These are phyloP conservation scores for Poa annua DNA, from an alignment of 176 grass and related monocot genomes.

Conservation along the genomic window DNA sequence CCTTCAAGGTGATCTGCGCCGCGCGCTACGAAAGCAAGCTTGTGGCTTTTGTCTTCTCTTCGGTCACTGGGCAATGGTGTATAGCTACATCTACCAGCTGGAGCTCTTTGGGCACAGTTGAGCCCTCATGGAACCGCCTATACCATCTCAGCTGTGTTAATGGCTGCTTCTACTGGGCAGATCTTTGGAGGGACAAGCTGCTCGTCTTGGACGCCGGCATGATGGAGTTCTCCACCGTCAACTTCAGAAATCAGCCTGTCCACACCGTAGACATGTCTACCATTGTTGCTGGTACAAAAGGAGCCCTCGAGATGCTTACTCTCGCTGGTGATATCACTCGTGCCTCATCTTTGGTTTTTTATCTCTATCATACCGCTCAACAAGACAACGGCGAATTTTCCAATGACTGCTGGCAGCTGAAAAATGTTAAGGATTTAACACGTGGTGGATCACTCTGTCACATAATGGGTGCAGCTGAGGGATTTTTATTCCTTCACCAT, in stretches of 20 bases:
- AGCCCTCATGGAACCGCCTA: not conserved
- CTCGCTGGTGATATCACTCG: not conserved
- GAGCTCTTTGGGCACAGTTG: constrained; percentile 2
- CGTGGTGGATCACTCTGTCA: too few relatives aligned
- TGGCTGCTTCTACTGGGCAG: constrained; percentile 34
- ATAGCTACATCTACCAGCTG: constrained; percentile 7
- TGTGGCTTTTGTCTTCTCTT: constrained; percentile 5
- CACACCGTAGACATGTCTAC: not conserved
- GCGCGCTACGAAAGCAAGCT: not conserved
- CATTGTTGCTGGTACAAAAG: not conserved
- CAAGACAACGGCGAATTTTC: not conserved
- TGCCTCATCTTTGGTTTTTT: not conserved
- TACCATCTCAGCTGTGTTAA: not conserved
- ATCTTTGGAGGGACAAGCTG: not conserved
- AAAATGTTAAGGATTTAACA: constrained; percentile 13
- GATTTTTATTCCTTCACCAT: constrained; percentile 10
- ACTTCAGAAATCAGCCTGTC: not conserved
- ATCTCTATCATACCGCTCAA: not conserved
- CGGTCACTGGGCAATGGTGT: not conserved
- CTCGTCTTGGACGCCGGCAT: not conserved
- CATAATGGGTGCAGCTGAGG: constrained; percentile 18
- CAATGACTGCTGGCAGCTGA: too few relatives aligned
- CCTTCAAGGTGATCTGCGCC: constrained; percentile 36
- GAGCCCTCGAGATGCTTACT: not conserved
- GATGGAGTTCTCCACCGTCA: constrained; percentile 30